phyloP scores from a whole-genome alignment of 768 basidiomycete genomes.

The Lentinula edodes region DNA sequence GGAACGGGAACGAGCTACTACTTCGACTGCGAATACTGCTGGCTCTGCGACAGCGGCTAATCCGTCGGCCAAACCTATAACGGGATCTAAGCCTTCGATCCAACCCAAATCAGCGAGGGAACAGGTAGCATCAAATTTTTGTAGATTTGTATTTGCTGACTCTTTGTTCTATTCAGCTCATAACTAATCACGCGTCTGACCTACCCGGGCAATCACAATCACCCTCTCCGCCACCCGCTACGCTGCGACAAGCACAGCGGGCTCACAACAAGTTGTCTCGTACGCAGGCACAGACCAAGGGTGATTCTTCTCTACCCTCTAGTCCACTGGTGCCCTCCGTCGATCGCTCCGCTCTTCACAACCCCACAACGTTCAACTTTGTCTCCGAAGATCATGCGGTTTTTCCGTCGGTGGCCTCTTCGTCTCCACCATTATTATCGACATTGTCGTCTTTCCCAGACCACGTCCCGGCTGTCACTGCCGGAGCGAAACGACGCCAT shows the following conservation, averaged over 20 bases:
- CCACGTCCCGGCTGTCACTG: constrained; percentile 30
- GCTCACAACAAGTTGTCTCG: constrained; percentile 17
- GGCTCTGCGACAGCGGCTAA: background rate
- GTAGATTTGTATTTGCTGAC: constrained; percentile 9
- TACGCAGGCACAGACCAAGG: constrained; percentile 14
- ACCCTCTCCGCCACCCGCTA: constrained; percentile 26
- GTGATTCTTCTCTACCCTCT: constrained; percentile 5
- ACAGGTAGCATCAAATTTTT: constrained; percentile 19
- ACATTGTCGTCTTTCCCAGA: constrained; percentile 16
- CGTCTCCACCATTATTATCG: constrained; percentile 16
- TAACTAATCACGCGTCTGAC: constrained; percentile 10
- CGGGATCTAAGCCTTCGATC: background rate
- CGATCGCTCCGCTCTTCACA: constrained; percentile 9
- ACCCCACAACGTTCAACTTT: constrained; percentile 11
- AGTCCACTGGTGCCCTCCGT: background rate
- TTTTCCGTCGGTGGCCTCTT: constrained; percentile 13
- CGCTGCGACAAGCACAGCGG: constrained; percentile 19
- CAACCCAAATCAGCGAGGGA: background rate
- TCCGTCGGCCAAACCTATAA: background rate
- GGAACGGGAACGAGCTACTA: constrained; percentile 35
- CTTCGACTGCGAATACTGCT: constrained; percentile 7
- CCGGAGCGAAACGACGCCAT: constrained; percentile 70
- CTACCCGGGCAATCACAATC: constrained; percentile 15
- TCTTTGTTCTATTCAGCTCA: constrained; percentile 17
- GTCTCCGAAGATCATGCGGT: constrained; percentile 5